Conservation (phyloP, 352 stramenopile genomes). For the Pythium aquatile region DNA sequence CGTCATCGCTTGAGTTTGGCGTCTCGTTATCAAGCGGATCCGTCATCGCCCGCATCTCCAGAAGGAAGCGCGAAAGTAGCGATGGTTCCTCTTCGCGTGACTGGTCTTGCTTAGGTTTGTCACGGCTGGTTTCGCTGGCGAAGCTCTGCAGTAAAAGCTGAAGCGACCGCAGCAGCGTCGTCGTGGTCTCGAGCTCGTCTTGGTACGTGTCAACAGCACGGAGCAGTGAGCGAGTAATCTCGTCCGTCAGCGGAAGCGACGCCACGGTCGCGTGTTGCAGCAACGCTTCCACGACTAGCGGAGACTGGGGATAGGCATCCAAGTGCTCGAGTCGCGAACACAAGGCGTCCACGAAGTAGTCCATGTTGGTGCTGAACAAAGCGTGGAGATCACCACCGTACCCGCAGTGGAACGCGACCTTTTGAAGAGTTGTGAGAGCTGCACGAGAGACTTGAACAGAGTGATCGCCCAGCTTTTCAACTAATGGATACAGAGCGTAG, state of each 20-base stretch:
- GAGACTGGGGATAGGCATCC: slow-evolving; percentile 66
- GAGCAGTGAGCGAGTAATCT: slow-evolving; percentile 70
- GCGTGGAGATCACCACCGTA: slow-evolving; percentile 45
- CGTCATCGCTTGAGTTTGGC: neutral
- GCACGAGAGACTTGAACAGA: slow-evolving; percentile 63
- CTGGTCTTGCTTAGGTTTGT: neutral
- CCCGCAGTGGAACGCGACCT: slow-evolving; percentile 58
- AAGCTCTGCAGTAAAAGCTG: slow-evolving; percentile 44
- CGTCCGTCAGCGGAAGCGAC: slow-evolving; percentile 74
- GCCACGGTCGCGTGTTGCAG: slow-evolving; percentile 58
- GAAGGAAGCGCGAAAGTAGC: slow-evolving; percentile 50
- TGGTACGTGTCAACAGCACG: slow-evolving; percentile 77
- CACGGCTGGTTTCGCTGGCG: neutral
- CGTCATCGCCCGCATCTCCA: slow-evolving; percentile 60
- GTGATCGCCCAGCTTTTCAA: slow-evolving; percentile 76
- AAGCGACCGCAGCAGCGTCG: slow-evolving; percentile 31
- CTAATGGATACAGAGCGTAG: slow-evolving; percentile 72
- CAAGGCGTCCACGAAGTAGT: slow-evolving; percentile 86
- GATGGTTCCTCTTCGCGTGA: slow-evolving; percentile 19
- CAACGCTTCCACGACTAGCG: slow-evolving; percentile 73
- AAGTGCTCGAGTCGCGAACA: slow-evolving; percentile 69
- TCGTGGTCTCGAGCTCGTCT: slow-evolving; percentile 20
- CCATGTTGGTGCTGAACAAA: slow-evolving; percentile 81
- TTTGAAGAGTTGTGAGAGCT: slow-evolving; percentile 64
- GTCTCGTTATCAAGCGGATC: slow-evolving; percentile 11